Conservation (phyloP, 1,139 yeast species). For the Taphrina betulina region DNA sequence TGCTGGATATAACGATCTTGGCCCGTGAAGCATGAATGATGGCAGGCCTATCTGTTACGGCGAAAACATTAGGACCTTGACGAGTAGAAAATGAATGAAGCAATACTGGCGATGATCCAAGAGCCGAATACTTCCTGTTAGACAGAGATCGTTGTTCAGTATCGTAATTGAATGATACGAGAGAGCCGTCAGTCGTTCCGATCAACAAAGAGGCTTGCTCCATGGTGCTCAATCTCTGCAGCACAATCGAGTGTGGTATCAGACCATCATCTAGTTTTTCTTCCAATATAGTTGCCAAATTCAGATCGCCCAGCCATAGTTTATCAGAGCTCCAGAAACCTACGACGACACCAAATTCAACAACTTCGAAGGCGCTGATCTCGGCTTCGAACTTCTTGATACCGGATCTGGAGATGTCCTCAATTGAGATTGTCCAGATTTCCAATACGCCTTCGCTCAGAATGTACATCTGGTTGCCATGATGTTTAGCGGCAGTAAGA, state of each 20-base stretch:
- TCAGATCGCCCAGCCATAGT: constrained; percentile 16
- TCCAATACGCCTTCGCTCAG: constrained; percentile 1
- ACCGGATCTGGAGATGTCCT: background rate
- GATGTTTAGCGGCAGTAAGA: constrained; percentile 3
- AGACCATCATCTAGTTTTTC: constrained; percentile 3
- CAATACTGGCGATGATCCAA: constrained; percentile 38
- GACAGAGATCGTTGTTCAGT: constrained; percentile 17
- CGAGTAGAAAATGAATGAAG: constrained; percentile 33
- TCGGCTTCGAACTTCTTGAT: constrained; percentile 3
- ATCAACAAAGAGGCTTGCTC: constrained; percentile 33
- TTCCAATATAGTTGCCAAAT: background rate
- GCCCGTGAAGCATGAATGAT: constrained; percentile 36
- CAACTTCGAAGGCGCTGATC: constrained; percentile 18
- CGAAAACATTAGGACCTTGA: constrained; percentile 32
- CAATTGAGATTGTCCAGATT: background rate
- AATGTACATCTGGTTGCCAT: constrained; percentile 2
- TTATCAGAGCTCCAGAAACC: constrained; percentile 25
- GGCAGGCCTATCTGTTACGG: constrained; percentile 38
- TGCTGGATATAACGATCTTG: constrained; percentile 35
- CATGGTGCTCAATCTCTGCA: constrained; percentile 33
- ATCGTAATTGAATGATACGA: constrained; percentile 33
- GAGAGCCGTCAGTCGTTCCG: constrained; percentile 38
- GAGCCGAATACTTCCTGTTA: constrained; percentile 32
- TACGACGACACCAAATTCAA: background rate
- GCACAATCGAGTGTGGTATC: constrained; percentile 36